A percentile compares a stretch with the other conserved stretches of the same genome.
Evolutionary conservation across 2,329 filamentous ascomycete species (phyloP).

Genomic region (Scleromitrula shiraiana): DNA sequence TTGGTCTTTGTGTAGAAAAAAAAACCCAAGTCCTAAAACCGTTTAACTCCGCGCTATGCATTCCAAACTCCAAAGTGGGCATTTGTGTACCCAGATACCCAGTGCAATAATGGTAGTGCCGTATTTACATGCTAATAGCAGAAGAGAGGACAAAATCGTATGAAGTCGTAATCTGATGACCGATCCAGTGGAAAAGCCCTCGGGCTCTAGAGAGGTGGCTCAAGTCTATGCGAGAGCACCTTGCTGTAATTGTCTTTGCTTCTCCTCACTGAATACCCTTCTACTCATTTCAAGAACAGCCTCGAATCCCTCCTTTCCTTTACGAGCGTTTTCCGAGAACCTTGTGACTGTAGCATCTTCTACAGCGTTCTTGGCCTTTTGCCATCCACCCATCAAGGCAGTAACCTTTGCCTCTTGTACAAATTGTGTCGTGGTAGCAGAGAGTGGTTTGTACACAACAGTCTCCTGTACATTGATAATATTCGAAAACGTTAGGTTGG

Average conservation of each 20-base stretch:
- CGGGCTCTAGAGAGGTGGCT: not conserved
- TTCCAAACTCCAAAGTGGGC: constrained; percentile 9
- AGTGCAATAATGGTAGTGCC: not conserved
- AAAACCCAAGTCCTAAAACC: not conserved
- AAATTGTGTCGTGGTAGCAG: constrained; percentile 63
- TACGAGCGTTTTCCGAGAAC: constrained; percentile 85
- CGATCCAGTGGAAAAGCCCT: not conserved
- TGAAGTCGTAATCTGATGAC: constrained; percentile 1
- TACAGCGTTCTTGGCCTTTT: constrained; percentile 92
- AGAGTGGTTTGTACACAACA: constrained; percentile 67
- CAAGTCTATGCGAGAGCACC: not conserved
- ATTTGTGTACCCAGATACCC: constrained; percentile 8
- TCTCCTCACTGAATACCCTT: constrained; percentile 84
- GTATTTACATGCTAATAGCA: constrained; percentile 1
- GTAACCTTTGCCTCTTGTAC: constrained; percentile 87
- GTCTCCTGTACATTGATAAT: constrained; percentile 89
- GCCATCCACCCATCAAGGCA: constrained; percentile 91
- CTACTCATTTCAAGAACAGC: constrained; percentile 88
- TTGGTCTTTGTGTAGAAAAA: not conserved
- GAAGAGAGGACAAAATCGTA: not conserved
- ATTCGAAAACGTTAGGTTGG: constrained; percentile 89
- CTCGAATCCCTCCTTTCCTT: constrained; percentile 92
- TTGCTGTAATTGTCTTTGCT: constrained; percentile 44
- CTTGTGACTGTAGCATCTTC: constrained; percentile 84
- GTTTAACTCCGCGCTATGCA: not conserved